Base-by-base conservation (phyloP, 2,329 filamentous ascomycete species). In the Moelleriella libera region DNA sequence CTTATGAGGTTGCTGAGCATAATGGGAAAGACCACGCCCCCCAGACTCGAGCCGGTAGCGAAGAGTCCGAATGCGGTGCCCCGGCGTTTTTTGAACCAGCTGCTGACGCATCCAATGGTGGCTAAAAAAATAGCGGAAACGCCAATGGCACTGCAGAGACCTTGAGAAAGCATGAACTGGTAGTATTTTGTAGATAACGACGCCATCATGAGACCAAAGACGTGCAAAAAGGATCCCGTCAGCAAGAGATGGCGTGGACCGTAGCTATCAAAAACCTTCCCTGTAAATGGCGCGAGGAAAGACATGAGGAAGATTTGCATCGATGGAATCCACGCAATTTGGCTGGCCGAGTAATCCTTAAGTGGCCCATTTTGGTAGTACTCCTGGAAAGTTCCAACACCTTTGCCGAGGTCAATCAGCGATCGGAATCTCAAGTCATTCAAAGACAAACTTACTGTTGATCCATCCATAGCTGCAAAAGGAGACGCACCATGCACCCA, bases 241-340 rank as follows among this genome's bases (percentile, higher is more conserved):
- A 77, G 34, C 1, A 82, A 57, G 0, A 85, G 62, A 44, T 64
- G 70, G 30, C 72, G 69, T 0, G 81, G 78, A 0, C 82, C 82
- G 48, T 78, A 75, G 48, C 67, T 74, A 55, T 86, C 83, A 53
- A 74, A 83, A 0, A 82, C 43, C 43, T 34, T 41, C 21, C 41
- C 49, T 30, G 47, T 44, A 21, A 48, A 47, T 3, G 47, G 49
- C 39, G 40, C 39, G 21, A 49, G 14, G 11, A 30, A 41, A 8
- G 30, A 31, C 41, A 40, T 47, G 12, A 28, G 31, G n/a, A 41
- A 64, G 59, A 52, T 55, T 50, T 79, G 71, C 6, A 80, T 57
- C 0, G 75, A 75, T 0, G 74, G 69, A 44, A 81, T 80, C 78
- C 77, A 82, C n/a, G 76, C 65, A n/a, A 82, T 66, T 0, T 72